Evolutionary conservation across 768 basidiomycete species (phyloP), one percentile per base, ranked within the genome.

Genomic region (Trametes coccinea): DNA sequence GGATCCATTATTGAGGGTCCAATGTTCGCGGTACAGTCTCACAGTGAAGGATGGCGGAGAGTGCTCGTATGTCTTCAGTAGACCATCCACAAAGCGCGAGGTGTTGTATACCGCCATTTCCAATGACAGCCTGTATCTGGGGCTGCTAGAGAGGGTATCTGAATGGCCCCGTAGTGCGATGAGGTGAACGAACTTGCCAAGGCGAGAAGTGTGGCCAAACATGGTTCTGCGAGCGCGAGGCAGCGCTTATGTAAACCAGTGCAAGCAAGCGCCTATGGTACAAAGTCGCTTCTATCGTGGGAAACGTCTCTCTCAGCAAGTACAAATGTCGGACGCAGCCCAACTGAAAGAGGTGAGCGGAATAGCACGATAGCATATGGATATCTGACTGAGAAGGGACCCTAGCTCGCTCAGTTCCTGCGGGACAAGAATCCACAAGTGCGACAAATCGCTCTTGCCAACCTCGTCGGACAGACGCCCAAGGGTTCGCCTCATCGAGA

Each of bases 391-490:
- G n/a, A 57, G 9, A 6, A 10, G 9, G 0, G 8, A 43, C 9
- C 45, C 3, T 74, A 97, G 87, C 84, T 98, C 27, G 74, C 94
- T 11, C 86, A 84, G 2, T 98, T 98, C 71, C 75, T 98, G 53
- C 84, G 88, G 66, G 93, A 95, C 65, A 82, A 81, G 61, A 96
- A 95, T 67, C 92, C 91, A 0, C 87, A 93, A 69, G 95, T 90
- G 17, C 84, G 96, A 47, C 88, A 90, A 68, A 81, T 97, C 60
- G 93, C 96, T 3, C 80, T 98, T 6, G 82, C 86, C 45, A 92
- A 93, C 76, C 82, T 98, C 14, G 74, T 97, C 6, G 83, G 87
- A 0, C 90, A 94, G 62, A 95, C 93, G 17, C 80, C 86, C 10
- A 82, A 84, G 60, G 86, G 83, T 51, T 82, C 91, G 7, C 83